Evolutionary conservation across 768 basidiomycete genomes (phyloP).

Genomic region (Postia placenta): DNA sequence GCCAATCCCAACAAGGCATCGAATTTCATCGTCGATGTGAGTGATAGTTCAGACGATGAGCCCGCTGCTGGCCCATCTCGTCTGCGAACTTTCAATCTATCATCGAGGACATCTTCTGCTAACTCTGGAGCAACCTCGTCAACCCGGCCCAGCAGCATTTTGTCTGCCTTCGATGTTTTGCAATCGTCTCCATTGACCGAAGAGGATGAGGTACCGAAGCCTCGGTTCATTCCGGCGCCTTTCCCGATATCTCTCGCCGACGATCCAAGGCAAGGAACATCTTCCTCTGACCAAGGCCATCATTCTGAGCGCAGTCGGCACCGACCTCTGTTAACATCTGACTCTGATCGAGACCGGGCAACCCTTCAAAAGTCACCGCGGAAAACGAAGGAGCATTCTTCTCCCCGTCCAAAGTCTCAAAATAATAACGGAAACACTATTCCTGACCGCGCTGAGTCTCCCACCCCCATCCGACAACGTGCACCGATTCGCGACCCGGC

Average conservation of each 20-base stretch:
- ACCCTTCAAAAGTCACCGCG: constrained; percentile 27
- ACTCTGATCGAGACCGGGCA: background rate
- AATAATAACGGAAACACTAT: constrained; percentile 10
- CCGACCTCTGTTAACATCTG: background rate
- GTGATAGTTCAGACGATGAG: constrained; percentile 5
- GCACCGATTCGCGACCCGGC: too few relatives aligned
- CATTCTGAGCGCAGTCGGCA: background rate
- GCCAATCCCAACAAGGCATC: too few relatives aligned
- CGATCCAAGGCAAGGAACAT: background rate
- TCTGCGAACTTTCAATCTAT: too few relatives aligned
- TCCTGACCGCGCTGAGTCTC: constrained; percentile 14
- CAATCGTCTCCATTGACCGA: background rate
- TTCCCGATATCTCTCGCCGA: constrained; percentile 13
- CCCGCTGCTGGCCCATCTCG: too few relatives aligned
- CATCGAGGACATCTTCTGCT: background rate
- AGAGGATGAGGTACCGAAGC: background rate
- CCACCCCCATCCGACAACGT: constrained; percentile 17
- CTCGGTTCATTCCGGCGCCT: constrained; percentile 5
- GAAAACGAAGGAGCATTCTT: constrained; percentile 20
- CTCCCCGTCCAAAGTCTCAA: constrained; percentile 11
- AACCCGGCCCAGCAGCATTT: background rate
- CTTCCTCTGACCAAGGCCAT: too few relatives aligned
- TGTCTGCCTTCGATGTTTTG: background rate
- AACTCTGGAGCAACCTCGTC: background rate
- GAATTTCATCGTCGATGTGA: background rate